Percentiles rank a stretch among this genome's conserved stretches.
Conservation (phyloP, 805 yeast genomes). For the Ogataea trehalophila region DNA sequence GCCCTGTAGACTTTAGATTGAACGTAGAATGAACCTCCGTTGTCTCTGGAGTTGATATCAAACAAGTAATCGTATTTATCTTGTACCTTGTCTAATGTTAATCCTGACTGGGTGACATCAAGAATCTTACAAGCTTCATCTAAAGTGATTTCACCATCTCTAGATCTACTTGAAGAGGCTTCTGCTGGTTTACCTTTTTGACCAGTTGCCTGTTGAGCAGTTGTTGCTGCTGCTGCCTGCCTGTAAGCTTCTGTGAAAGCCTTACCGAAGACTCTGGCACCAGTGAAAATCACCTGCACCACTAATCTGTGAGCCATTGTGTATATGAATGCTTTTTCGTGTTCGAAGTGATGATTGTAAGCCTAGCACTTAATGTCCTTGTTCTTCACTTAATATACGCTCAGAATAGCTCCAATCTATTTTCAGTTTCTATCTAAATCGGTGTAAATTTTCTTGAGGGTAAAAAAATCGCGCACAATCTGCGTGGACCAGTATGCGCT, state of each 20-base stretch:
- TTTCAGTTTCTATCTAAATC: too few relatives aligned
- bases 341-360: too few relatives aligned
- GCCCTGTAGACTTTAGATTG: slow-evolving; percentile 94
- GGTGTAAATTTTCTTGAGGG: too few relatives aligned
- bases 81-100: slow-evolving; percentile 54
- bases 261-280: slow-evolving; percentile 91
- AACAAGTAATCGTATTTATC: slow-evolving; percentile 77
- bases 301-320: slow-evolving; percentile 82
- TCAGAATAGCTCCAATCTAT: too few relatives aligned
- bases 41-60: slow-evolving; percentile 85
- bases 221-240: slow-evolving; percentile 94
- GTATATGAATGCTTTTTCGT: neutral
- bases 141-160: slow-evolving; percentile 72
- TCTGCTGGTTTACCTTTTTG: slow-evolving; percentile 31
- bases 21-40: slow-evolving; percentile 91
- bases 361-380: too few relatives aligned
- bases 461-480: too few relatives aligned
- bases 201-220: slow-evolving; percentile 46
- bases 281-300: slow-evolving; percentile 86
- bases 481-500: too few relatives aligned
- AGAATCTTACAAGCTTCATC: slow-evolving; percentile 91
- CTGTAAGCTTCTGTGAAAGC: slow-evolving; percentile 97
- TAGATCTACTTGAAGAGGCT: slow-evolving; percentile 39
- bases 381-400: too few relatives aligned
- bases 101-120: slow-evolving; percentile 60